A percentile compares a stretch with the other conserved stretches of the same genome.
These are phyloP conservation scores for Durusdinium trenchii DNA, from an alignment of 73 alveolate genomes.

Conservation along the genomic window DNA sequence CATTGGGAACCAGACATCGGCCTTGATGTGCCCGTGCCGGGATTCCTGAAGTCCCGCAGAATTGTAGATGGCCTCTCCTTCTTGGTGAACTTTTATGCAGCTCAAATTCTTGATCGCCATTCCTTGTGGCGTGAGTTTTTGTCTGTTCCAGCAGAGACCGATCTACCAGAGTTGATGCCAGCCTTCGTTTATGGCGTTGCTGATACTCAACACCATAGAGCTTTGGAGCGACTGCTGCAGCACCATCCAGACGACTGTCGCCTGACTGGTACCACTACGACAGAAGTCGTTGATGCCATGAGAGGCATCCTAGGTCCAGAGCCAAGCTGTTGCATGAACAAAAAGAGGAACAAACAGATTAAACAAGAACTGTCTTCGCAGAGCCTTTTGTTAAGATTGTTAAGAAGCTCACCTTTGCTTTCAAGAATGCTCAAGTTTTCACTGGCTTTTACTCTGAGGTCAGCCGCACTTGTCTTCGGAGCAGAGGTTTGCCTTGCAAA, in stretches of 20 bases:
- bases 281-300: neutral
- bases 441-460: neutral
- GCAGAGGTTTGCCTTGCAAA: slow-evolving; percentile 73
- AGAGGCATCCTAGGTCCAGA: neutral
- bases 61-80: slow-evolving; percentile 46
- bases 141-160: neutral
- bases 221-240: slow-evolving; percentile 71
- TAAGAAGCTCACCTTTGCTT: neutral
- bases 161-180: neutral
- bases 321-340: neutral
- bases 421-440: neutral
- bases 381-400: neutral
- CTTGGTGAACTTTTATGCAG: slow-evolving; percentile 56
- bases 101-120: slow-evolving; percentile 6
- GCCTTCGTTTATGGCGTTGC: slow-evolving; percentile 29
- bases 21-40: neutral
- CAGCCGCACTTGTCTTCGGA: slow-evolving; percentile 5
- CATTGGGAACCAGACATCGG: slow-evolving; percentile 83
- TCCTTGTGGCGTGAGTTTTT: slow-evolving; percentile 38
- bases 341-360: too few species aligned
- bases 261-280: neutral
- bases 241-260: neutral
- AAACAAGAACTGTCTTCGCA: neutral
- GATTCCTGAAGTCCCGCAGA: slow-evolving; percentile 41
- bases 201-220: slow-evolving; percentile 59